Conservation (phyloP, 75 land plant species). For the Cunninghamia lanceolata region DNA sequence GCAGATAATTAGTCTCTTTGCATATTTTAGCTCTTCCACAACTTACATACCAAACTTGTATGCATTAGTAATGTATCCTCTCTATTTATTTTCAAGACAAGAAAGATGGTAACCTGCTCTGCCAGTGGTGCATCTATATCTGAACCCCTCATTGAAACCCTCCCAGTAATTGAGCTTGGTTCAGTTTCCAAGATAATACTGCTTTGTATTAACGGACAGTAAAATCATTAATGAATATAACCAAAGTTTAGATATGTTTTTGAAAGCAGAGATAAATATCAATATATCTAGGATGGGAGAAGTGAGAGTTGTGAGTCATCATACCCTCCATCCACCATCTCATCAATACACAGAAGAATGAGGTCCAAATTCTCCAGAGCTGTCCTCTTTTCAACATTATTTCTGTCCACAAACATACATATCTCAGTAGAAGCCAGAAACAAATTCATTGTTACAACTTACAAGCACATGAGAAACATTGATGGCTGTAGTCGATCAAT, state of each 20-base stretch:
- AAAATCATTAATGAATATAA: not conserved
- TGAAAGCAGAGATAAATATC: not conserved
- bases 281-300: not conserved
- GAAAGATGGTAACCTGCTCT: constrained; percentile 63
- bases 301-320: not conserved
- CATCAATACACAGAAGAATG: constrained; percentile 43
- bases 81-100: not conserved
- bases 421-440: not conserved
- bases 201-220: not conserved
- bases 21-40: not conserved
- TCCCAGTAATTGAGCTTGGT: constrained; percentile 66
- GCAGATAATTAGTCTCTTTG: not conserved
- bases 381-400: constrained; percentile 47
- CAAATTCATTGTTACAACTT: not conserved
- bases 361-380: constrained; percentile 48
- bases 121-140: constrained; percentile 73
- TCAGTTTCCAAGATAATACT: constrained; percentile 92
- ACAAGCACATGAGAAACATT: not conserved
- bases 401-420: constrained; percentile 15
- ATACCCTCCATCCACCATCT: constrained; percentile 59
- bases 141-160: constrained; percentile 61
- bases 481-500: not conserved
- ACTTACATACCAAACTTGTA: not conserved
- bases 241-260: not conserved
- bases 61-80: not conserved